A percentile compares a stretch with the other conserved stretches of the same genome.
These are phyloP conservation scores for Hydrangea macrophylla DNA, from an alignment of 148 eudicot species.

Conservation along the genomic window DNA sequence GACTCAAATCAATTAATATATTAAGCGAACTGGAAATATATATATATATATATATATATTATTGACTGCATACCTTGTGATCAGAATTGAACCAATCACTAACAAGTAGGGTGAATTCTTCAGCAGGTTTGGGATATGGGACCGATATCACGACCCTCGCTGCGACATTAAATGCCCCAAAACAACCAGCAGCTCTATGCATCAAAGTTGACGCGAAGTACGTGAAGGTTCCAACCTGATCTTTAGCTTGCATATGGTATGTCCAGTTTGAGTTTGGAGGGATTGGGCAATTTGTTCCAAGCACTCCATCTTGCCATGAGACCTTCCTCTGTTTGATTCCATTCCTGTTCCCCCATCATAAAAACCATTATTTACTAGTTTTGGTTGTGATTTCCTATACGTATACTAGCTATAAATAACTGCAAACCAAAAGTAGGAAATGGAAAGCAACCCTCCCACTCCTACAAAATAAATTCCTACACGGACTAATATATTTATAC, in stretches of 20 bases:
- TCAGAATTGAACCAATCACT: conserved; percentile 76
- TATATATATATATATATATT: no score
- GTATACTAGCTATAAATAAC: neutral
- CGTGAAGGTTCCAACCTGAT: conserved; percentile 70
- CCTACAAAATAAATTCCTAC: no score
- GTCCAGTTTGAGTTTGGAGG: conserved; percentile 71
- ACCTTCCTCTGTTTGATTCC: conserved; percentile 73
- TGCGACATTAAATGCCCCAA: conserved; percentile 55
- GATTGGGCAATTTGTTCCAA: conserved; percentile 90
- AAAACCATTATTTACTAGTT: conserved; percentile 4
- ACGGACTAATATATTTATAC: no score
- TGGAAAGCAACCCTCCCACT: neutral
- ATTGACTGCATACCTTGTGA: conserved; percentile 50
- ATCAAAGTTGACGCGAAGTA: conserved; percentile 79
- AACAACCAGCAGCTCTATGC: conserved; percentile 80
- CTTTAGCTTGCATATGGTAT: conserved; percentile 82
- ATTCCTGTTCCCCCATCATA: conserved; percentile 41
- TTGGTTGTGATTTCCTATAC: neutral
- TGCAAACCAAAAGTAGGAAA: neutral
- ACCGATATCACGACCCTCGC: conserved; percentile 51
- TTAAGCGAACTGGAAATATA: no score
- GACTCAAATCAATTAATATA: no score
- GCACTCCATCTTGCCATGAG: conserved; percentile 90
- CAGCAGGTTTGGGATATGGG: conserved; percentile 60
- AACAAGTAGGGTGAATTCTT: conserved; percentile 49